phyloP scores from a whole-genome alignment of 2,329 filamentous ascomycete species.

The Cytospora schulzeri region DNA sequence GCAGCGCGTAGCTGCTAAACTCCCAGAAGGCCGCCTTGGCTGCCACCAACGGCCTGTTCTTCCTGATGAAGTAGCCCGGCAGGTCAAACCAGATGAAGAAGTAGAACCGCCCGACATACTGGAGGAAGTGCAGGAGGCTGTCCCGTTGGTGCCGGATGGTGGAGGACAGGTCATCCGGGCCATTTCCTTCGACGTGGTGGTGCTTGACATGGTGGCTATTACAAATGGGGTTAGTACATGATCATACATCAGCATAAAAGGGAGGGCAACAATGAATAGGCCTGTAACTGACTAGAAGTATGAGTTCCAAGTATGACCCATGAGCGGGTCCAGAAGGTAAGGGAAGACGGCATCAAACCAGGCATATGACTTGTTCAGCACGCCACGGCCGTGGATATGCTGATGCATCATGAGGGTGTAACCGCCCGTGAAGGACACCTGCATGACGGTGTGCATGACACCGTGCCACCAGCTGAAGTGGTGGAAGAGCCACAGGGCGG shows the following conservation, averaged over 20 bases:
- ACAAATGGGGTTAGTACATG: neutral
- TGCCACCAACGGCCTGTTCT: constrained; percentile 57
- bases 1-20: constrained; percentile 53
- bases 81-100: constrained; percentile 75
- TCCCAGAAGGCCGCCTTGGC: constrained; percentile 64
- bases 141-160: constrained; percentile 79
- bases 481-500: constrained; percentile 65
- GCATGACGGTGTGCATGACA: constrained; percentile 65
- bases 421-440: constrained; percentile 68
- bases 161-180: constrained; percentile 73
- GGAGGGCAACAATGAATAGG: too few species aligned
- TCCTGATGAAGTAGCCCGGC: constrained; percentile 71
- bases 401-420: constrained; percentile 86
- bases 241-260: too few species aligned
- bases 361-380: constrained; percentile 58
- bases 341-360: constrained; percentile 68
- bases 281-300: constrained; percentile 66
- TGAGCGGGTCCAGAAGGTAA: constrained; percentile 73
- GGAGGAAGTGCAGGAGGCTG: constrained; percentile 64
- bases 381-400: constrained; percentile 76
- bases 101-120: constrained; percentile 73
- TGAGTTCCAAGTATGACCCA: constrained; percentile 84
- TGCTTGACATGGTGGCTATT: constrained; percentile 76
- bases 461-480: constrained; percentile 70
- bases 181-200: constrained; percentile 79